Conservation (phyloP, 805 yeast species). For the Schwanniomyces pseudopolymorphus region DNA sequence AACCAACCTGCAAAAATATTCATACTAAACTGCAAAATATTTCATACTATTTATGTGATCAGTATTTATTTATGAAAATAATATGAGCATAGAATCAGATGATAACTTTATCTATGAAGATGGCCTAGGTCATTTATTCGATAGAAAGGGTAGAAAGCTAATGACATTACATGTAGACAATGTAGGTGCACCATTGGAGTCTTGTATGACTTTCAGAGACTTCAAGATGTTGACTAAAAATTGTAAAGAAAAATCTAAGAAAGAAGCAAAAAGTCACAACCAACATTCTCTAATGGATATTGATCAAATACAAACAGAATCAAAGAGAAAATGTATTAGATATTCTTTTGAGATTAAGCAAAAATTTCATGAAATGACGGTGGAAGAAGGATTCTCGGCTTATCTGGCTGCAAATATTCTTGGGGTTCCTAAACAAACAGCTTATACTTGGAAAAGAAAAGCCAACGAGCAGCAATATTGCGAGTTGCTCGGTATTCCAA, state of each 20-base stretch:
- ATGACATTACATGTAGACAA: not conserved
- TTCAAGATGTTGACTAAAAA: not conserved
- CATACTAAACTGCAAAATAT: constrained; percentile 1
- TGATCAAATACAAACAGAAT: not conserved
- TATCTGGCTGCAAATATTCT: not conserved
- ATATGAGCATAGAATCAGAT: not conserved
- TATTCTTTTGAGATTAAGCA: not conserved
- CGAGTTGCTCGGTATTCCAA: not conserved
- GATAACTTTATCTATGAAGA: constrained; percentile 1
- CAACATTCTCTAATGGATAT: not conserved
- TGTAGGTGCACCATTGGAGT: not conserved
- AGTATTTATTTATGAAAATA: not conserved
- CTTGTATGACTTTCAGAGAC: not conserved
- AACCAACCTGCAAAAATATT: not conserved
- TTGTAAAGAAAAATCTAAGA: not conserved
- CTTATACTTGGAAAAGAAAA: not conserved
- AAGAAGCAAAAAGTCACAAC: not conserved
- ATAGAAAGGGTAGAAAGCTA: not conserved
- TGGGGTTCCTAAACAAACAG: not conserved
- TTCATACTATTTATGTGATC: not conserved
- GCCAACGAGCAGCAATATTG: constrained; percentile 1
- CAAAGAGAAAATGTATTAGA: not conserved
- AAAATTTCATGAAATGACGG: not conserved
- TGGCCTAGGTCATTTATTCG: not conserved
- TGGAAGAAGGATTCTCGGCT: not conserved